phyloP scores from a whole-genome alignment of 768 basidiomycete genomes.

The Tylopilus subfusipes region DNA sequence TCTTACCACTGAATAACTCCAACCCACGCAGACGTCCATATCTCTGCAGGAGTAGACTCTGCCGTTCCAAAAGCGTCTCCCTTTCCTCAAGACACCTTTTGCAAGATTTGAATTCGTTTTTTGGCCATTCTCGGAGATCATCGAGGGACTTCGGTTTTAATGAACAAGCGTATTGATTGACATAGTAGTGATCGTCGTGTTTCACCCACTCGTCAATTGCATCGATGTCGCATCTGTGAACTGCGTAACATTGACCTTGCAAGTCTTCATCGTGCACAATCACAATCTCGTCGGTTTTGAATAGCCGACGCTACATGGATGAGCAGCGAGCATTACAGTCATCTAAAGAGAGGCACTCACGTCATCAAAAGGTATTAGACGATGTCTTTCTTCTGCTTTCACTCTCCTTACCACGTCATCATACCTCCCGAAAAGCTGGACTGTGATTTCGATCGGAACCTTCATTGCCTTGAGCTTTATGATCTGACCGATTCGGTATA shows the following conservation, averaged over 20 bases:
- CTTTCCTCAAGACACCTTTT: slow-evolving; percentile 37
- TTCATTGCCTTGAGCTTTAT: slow-evolving; percentile 32
- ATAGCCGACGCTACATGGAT: slow-evolving; percentile 36
- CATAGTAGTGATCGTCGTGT: slow-evolving; percentile 59
- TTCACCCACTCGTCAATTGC: slow-evolving; percentile 39
- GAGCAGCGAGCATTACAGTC: slow-evolving; percentile 7
- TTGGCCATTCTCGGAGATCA: slow-evolving; percentile 25
- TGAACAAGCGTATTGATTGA: slow-evolving; percentile 34
- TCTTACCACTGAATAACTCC: slow-evolving; percentile 67
- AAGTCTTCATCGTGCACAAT: slow-evolving; percentile 36
- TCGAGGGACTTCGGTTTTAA: slow-evolving; percentile 19
- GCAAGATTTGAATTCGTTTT: slow-evolving; percentile 37
- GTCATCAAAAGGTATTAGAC: slow-evolving; percentile 38
- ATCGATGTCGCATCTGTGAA: slow-evolving; percentile 33
- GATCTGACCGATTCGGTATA: slow-evolving; percentile 57
- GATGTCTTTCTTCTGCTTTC: slow-evolving; percentile 11
- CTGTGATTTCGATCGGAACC: slow-evolving; percentile 28
- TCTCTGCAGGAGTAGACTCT: slow-evolving; percentile 29
- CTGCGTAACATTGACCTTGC: slow-evolving; percentile 55
- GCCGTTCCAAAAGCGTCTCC: slow-evolving; percentile 26
- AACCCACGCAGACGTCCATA: slow-evolving; percentile 52
- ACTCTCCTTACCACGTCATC: slow-evolving; percentile 35
- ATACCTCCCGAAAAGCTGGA: slow-evolving; percentile 46
- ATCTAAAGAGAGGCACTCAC: slow-evolving; percentile 26
- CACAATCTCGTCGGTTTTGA: slow-evolving; percentile 31